phyloP scores from a whole-genome alignment of 2,329 filamentous ascomycete species.

The Orbilia blumenaviensis region DNA sequence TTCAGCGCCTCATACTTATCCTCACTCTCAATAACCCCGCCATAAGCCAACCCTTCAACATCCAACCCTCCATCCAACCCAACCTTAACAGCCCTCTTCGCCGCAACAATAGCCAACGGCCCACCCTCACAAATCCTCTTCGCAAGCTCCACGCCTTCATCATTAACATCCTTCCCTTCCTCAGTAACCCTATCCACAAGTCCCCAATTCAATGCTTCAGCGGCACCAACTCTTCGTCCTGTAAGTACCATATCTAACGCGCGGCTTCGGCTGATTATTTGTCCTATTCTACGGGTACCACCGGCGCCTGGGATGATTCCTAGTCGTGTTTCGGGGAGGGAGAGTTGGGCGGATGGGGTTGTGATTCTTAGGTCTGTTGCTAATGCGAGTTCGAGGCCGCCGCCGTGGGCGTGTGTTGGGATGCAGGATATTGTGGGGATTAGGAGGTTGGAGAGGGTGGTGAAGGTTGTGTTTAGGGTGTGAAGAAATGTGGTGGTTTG shows the following conservation, averaged over 20 bases:
- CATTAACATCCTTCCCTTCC: conserved; percentile 61
- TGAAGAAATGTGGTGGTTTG: conserved; percentile 83
- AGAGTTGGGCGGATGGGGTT: conserved; percentile 78
- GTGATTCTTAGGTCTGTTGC: conserved; percentile 90
- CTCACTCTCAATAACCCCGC: conserved; percentile 80
- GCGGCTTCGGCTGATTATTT: conserved; percentile 78
- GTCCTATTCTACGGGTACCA: conserved; percentile 86
- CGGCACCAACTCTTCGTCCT: conserved; percentile 80
- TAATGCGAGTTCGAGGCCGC: conserved; percentile 90
- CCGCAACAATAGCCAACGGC: conserved; percentile 81
- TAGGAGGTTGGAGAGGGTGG: conserved; percentile 75
- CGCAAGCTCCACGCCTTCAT: conserved; percentile 76
- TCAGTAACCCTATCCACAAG: conserved; percentile 87
- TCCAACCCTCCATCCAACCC: conserved; percentile 72
- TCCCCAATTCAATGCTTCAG: conserved; percentile 91
- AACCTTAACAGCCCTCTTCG: conserved; percentile 78
- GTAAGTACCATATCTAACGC: conserved; percentile 93
- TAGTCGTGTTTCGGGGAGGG: conserved; percentile 87
- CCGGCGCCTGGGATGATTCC: conserved; percentile 95
- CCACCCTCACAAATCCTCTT: conserved; percentile 88
- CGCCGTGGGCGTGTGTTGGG: conserved; percentile 85
- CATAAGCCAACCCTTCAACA: conserved; percentile 86
- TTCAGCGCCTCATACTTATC: conserved; percentile 87
- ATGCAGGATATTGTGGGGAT: conserved; percentile 92
- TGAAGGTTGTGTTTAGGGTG: conserved; percentile 78